These are phyloP conservation scores for Garcia nutans DNA, from an alignment of 345 rosid genomes.

Conservation along the genomic window DNA sequence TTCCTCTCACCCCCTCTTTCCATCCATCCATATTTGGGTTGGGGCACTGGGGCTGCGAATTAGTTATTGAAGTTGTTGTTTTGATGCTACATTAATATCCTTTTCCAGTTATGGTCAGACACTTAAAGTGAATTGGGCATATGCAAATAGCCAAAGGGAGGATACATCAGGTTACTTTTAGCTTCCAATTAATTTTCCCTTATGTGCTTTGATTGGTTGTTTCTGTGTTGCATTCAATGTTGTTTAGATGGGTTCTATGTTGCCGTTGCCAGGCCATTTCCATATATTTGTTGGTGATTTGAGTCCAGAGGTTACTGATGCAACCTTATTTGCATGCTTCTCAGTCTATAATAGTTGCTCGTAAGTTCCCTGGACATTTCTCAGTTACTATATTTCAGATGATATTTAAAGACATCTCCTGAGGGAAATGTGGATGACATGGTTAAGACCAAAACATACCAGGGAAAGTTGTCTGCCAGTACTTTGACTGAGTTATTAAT, in stretches of 20 bases:
- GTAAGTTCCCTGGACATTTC: conserved; percentile 11
- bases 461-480: too few relatives aligned
- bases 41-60: background rate
- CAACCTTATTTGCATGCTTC: conserved; percentile 22
- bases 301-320: conserved; percentile 27
- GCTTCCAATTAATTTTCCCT: background rate
- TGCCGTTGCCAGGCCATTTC: conserved; percentile 6
- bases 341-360: conserved; percentile 24
- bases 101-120: conserved; percentile 18
- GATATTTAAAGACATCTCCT: background rate
- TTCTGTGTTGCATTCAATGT: background rate
- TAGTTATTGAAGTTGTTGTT: background rate
- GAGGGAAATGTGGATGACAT: background rate
- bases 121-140: conserved; percentile 27
- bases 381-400: conserved; percentile 1
- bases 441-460: background rate
- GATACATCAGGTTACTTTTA: conserved; percentile 15
- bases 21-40: background rate
- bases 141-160: conserved; percentile 23
- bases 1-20: background rate
- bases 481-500: background rate
- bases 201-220: background rate
- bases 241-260: background rate
- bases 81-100: background rate
- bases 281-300: conserved; percentile 26